Evolutionary conservation across 192 early-diverging fungal genomes (phyloP).

Genomic region (Backusella australiensis): DNA sequence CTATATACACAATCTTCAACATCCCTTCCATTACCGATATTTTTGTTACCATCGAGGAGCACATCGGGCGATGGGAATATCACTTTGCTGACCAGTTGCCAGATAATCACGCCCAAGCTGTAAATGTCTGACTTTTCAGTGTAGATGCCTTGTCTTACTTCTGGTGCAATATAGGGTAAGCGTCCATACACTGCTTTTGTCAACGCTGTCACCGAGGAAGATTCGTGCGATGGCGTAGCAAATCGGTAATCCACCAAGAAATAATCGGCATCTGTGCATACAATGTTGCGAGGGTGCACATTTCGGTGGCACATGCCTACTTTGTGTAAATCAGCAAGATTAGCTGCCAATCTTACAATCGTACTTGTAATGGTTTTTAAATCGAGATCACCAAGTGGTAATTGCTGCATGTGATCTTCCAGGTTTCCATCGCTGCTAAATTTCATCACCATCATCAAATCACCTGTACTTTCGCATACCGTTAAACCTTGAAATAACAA

Average conservation of each 20-base stretch:
- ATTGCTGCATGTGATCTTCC: constrained; percentile 33
- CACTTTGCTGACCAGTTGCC: constrained; percentile 42
- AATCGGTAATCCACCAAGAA: constrained; percentile 37
- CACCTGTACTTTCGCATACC: constrained; percentile 33
- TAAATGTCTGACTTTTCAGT: constrained; percentile 48
- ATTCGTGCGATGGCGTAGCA: constrained; percentile 24
- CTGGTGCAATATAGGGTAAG: constrained; percentile 42
- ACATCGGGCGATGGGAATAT: constrained; percentile 32
- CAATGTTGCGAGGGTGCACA: constrained; percentile 33
- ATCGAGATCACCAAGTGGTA: constrained; percentile 27
- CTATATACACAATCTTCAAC: constrained; percentile 21
- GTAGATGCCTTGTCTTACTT: constrained; percentile 20
- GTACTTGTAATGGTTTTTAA: constrained; percentile 31
- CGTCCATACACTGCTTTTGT: constrained; percentile 36
- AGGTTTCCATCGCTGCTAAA: constrained; percentile 36
- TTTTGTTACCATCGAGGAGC: constrained; percentile 14
- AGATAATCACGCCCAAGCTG: constrained; percentile 50
- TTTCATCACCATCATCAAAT: constrained; percentile 44
- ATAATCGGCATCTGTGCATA: constrained; percentile 34
- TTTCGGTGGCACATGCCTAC: constrained; percentile 31
- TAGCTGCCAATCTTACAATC: constrained; percentile 28
- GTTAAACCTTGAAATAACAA: constrained; percentile 39
- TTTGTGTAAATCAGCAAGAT: constrained; percentile 30
- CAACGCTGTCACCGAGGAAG: constrained; percentile 22
- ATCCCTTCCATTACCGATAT: neutral